Evolutionary conservation across 2,329 filamentous ascomycete species (phyloP), one percentile per base, ranked within the genome.

Genomic region (Aspergillus aculeatinus): DNA sequence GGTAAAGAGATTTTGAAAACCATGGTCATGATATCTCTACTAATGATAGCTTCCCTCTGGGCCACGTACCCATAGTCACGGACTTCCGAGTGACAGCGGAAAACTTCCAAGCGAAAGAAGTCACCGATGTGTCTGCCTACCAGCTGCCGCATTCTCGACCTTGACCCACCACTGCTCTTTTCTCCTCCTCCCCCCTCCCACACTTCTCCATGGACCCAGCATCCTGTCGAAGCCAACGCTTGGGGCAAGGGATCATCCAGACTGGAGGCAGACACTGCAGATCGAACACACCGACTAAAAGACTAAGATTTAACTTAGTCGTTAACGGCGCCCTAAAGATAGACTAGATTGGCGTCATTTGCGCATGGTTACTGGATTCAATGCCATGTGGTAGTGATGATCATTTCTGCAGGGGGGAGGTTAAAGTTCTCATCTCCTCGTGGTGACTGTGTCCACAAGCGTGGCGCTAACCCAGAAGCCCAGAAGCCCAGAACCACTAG

Each of bases 171-270:
- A 2, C 39, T 29, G 27, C 27, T 31, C 25, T 6, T 29, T 48
- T 35, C 39, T 23, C 25, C 52, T 29, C n/a, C 2, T 14, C 7
- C 16, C 14, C 5, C 3, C 16, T 44, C 16, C 39, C 39, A 44
- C 12, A 44, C n/a, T 44, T 44, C 39, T 19, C 14, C 39, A 16
- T 44, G n/a, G 39, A 44, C 39, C 39, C 39, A 44, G 39, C 39
- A 19, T 44, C 16, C 27, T 33, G 42, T 16, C 29, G 25, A n/a
- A 35, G 7, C 21, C 42, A 23, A n/a, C 29, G 53, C 53, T 55
- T 55, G 44, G 53, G 42, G 44, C 53, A 55, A 55, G 53, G 29
- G 53, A 48, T 48, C 53, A 31, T 23, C 53, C 35, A 44, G 16
- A 44, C n/a, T 44, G 39, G 39, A 44, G 39, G 16, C 5, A 16